Evolutionary conservation across 148 eudicot genomes (phyloP), one percentile per base, ranked within the genome.

Genomic region (Euryodendron excelsum): DNA sequence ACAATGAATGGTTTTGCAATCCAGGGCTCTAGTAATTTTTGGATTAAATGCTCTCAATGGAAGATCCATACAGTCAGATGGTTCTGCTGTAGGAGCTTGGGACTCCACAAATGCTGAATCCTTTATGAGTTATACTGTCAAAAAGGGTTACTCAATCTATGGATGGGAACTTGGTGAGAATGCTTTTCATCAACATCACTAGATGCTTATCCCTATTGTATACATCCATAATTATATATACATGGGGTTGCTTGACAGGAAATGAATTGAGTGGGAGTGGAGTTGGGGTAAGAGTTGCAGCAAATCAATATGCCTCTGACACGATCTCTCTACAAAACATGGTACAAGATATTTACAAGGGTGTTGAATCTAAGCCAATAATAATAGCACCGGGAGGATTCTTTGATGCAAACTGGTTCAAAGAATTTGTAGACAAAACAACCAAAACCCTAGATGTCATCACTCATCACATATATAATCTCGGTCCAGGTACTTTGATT

Each of bases 381-480:
- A 76, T 87, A 56, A 82, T 92, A 79, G 90, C 90, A 34, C 98
- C 98, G 23, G 98, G 97, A 73, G 98, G 97, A 41, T 90, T 91
- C 87, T 91, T 85, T 34, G 96, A 91, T n/a, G 79, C 71, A 34
- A 71, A 55, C 33, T 94, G 98, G 98, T 91, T 91, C 83, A 67
- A 80, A 20, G 85, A 86, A 72, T 92, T 86, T 80, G n/a, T 89
- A 37, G 76, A 74, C 41, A 87, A 87, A 81, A 74, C 95, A 69
- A 71, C 68, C 3, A 79, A 84, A 52, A 39, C 82, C 2, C 21
- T 90, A 3, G 84, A 92, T 79, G 93, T 82, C n/a, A 79, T 88
- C 76, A 91, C 96, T 47, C 98, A 92, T 85, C 98, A 94, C 80
- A 94, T 92, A 25, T 94, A 94, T 83, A 92, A 89, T 83, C 96